Evolutionary conservation across 2,329 filamentous ascomycete species (phyloP), one percentile per base, ranked within the genome.

Genomic region (Cladosporium sp.): DNA sequence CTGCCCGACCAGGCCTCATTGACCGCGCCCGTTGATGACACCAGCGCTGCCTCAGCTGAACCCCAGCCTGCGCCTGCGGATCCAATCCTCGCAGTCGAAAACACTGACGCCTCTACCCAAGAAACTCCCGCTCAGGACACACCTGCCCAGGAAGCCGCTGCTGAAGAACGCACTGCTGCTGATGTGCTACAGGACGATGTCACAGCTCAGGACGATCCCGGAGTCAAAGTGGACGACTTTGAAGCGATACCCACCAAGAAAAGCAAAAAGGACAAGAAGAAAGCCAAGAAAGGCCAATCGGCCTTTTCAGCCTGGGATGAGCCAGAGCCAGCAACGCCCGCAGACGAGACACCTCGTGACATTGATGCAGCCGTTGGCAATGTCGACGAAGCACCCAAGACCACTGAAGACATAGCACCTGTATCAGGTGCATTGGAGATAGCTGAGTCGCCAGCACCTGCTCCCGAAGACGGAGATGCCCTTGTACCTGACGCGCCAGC

Each of bases 231-330:
- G 15, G 54, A 61, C 37, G 17, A 60, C 62, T 54, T 60, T 60
- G 34, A 61, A 47, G 55, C 60, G 15, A 25, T 51, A 34, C 38
- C 51, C 19, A n/a, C 67, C 61, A 47, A 70, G 52, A 65, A 65
- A 52, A 63, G 59, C 47, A 68, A 70, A 58, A 72, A 71, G 47
- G 66, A 49, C 43, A 65, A 64, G 49, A 61, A 62, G 38, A 45
- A 58, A 54, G 50, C 37, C 39, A 47, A 30, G 22, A 47, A 47
- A 14, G 22, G 43, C 25, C 43, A 47, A 28, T 5, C 43, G 15
- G 43, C 43, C 28, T 14, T 51, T 36, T 20, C 19, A 7, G 9
- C 36, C 7, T 43, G 36, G 45, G 55, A 51, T 8, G 45, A 51
- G 37, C 36, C 37, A 20, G 25, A 39, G 19, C 20, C 20, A 4